phyloP scores from a whole-genome alignment of 306 rosid species.

The Sicyos baderoa region DNA sequence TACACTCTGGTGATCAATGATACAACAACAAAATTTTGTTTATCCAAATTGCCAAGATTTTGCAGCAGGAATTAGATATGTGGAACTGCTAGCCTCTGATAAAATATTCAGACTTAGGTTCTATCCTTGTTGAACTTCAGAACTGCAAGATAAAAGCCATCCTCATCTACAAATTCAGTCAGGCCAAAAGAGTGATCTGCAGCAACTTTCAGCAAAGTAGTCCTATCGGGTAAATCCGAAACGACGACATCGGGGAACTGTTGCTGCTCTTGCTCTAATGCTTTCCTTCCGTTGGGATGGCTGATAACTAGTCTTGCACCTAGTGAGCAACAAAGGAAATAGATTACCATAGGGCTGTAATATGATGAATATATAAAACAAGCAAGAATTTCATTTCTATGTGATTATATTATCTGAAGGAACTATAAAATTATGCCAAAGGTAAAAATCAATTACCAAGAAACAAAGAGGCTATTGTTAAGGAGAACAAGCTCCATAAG shows the following conservation, averaged over 20 bases:
- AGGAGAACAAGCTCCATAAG: too few species aligned
- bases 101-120: not conserved
- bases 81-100: constrained; percentile 11
- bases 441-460: too few species aligned
- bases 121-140: constrained; percentile 33
- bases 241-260: constrained; percentile 47
- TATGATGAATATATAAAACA: not conserved
- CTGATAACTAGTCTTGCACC: constrained; percentile 78
- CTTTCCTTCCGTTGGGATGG: constrained; percentile 75
- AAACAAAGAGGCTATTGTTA: too few species aligned
- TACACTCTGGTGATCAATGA: not conserved
- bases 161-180: constrained; percentile 56
- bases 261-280: constrained; percentile 45
- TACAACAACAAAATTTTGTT: not conserved
- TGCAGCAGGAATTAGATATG: constrained; percentile 10
- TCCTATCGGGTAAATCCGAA: constrained; percentile 65
- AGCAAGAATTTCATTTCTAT: constrained; percentile 5
- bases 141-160: constrained; percentile 61
- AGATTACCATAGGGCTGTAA: constrained; percentile 1
- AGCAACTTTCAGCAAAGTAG: constrained; percentile 45
- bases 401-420: not conserved
- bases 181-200: constrained; percentile 48
- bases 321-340: constrained; percentile 24
- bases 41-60: not conserved
- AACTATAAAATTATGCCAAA: not conserved